phyloP scores from a whole-genome alignment of 805 yeast species.

The Ogataea methylovora region DNA sequence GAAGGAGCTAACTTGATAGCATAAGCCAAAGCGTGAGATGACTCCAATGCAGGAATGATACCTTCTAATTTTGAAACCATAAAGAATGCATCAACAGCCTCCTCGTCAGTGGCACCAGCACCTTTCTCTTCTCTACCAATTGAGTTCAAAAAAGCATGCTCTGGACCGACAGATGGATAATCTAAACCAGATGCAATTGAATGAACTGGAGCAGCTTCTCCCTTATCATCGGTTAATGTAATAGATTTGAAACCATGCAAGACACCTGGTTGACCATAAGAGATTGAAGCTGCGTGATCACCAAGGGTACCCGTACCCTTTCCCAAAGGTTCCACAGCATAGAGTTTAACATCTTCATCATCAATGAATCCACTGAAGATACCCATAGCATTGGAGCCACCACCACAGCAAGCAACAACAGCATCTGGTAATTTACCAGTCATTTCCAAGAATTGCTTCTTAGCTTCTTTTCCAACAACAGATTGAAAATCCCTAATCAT shows the following conservation, averaged over 20 bases:
- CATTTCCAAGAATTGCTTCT: constrained; percentile 4
- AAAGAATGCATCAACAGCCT: constrained; percentile 6
- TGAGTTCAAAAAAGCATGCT: constrained; percentile 5
- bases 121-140: constrained; percentile 5
- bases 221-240: constrained; percentile 1
- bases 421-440: constrained; percentile 6
- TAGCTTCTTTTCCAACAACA: constrained; percentile 8
- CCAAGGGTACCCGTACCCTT: constrained; percentile 6
- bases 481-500: constrained; percentile 9
- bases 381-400: constrained; percentile 9
- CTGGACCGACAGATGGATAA: constrained; percentile 7
- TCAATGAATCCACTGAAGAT: constrained; percentile 8
- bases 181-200: constrained; percentile 8
- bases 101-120: constrained; percentile 6
- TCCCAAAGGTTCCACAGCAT: constrained; percentile 9
- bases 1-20: constrained; percentile 84
- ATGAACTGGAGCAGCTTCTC: constrained; percentile 7
- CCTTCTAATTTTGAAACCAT: constrained; percentile 6
- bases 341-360: constrained; percentile 7
- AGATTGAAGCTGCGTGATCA: constrained; percentile 6
- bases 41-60: constrained; percentile 79
- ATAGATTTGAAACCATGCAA: constrained; percentile 7
- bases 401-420: constrained; percentile 10
- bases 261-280: constrained; percentile 4
- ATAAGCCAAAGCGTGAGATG: constrained; percentile 93